These are phyloP conservation scores for Anastatica hierochuntica DNA, from an alignment of 345 rosid species.

Conservation along the genomic window DNA sequence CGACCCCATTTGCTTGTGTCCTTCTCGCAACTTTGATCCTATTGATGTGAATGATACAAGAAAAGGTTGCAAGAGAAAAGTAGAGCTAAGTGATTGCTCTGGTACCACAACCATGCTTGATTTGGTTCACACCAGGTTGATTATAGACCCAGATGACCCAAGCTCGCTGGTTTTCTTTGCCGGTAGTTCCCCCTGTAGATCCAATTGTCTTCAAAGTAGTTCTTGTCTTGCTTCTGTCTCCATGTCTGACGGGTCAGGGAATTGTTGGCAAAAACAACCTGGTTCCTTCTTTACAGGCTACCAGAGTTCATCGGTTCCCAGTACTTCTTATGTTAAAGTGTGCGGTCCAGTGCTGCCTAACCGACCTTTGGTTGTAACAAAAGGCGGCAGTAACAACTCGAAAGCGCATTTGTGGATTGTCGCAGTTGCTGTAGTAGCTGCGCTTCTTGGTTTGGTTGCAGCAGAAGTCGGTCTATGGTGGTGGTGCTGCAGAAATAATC, in stretches of 20 bases:
- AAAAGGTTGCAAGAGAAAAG: slow-evolving; percentile 49
- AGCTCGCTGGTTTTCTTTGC: slow-evolving; percentile 20
- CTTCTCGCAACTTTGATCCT: slow-evolving; percentile 47
- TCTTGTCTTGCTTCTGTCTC: slow-evolving; percentile 47
- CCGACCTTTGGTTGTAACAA: slow-evolving; percentile 12
- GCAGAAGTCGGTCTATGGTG: slow-evolving; percentile 42
- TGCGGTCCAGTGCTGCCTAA: slow-evolving; percentile 41
- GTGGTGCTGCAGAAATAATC: slow-evolving; percentile 35
- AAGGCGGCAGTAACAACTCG: slow-evolving; percentile 14
- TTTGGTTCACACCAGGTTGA: slow-evolving; percentile 31
- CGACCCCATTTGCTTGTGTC: slow-evolving; percentile 47
- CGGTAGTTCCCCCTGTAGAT: slow-evolving; percentile 41
- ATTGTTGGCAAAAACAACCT: slow-evolving; percentile 44
- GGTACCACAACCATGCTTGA: slow-evolving; percentile 39
- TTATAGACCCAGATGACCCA: slow-evolving; percentile 27
- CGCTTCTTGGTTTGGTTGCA: slow-evolving; percentile 27
- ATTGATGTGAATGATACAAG: slow-evolving; percentile 37
- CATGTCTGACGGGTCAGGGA: slow-evolving; percentile 48
- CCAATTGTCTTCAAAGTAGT: slow-evolving; percentile 32
- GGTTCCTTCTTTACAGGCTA: slow-evolving; percentile 44
- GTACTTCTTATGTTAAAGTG: slow-evolving; percentile 52
- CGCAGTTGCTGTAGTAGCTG: slow-evolving; percentile 23
- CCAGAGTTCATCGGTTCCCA: slow-evolving; percentile 33
- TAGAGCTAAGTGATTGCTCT: slow-evolving; percentile 39
- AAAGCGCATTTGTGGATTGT: slow-evolving; percentile 30